Evolutionary conservation across 179 eudicot species (phyloP), one percentile per base, ranked within the genome.

Genomic region (Patellifolia procumbens): DNA sequence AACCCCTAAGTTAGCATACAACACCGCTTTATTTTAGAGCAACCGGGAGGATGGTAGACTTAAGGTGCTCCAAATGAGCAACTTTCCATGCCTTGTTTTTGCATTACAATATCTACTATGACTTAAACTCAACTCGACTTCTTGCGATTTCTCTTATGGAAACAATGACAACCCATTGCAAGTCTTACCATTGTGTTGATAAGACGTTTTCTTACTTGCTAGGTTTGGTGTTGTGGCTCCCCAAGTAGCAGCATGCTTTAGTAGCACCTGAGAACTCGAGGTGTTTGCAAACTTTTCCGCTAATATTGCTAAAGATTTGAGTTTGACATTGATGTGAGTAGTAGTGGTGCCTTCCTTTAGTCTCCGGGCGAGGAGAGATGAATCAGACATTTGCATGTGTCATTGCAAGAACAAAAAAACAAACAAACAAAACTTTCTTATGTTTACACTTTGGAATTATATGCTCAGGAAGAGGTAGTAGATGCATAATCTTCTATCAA

Each of bases 401-500:
- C 17, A 60, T 34, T 29, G 2, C 24, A 42, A 39, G 42, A 13
- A 5, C 43, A 39, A 39, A 39, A 5, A 3, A 39, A 0, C 43
- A 46, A 53, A 2, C n/a, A 37, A 37, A 34, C 16, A 51, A 74
- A 74, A 68, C 13, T 19, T 42, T 42, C 29, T 28, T 68, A 3
- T 70, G 31, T 59, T 67, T 7, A 2, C 65, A 24, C 22, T 32
- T 22, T 42, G 19, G 68, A n/a, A 43, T 28, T 49, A 58, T 29
- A 58, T 51, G 53, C 35, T 29, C 60, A 11, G 35, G 42, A 52
- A 62, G 46, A 78, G 31, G 66, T 42, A 49, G 65, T 61, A 48
- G 49, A 43, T 11, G 43, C 61, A 51, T 49, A 51, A 61, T 42
- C 48, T 62, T 39, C 66, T 32, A 24, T 65, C 37, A n/a, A 17